Evolutionary conservation across 495 filamentous ascomycete genomes (phyloP), one percentile per base, ranked within the genome.

Genomic region (Trichocladium antarcticum): DNA sequence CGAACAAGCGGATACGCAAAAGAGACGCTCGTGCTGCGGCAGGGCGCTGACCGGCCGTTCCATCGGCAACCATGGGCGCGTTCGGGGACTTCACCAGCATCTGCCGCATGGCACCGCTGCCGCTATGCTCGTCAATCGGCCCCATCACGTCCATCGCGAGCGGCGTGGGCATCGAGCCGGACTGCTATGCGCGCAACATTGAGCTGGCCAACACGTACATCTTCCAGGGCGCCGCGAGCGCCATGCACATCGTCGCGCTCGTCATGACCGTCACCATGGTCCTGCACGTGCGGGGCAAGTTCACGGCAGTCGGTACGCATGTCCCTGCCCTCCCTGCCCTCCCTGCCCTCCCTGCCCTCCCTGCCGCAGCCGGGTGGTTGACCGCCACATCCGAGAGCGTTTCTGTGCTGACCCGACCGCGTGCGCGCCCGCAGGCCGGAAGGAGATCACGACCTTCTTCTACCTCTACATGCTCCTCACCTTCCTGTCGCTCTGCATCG

Each of bases 181-280:
- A 80, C 61, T 99, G 92, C 72, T 97, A 89, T 71, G 85, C 92
- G 54, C 83, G 92, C 40, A 93, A 89, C 61, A 87, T 99, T 62
- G 89, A 95, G 64, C 66, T 96, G 55, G 92, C 92, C 51, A 99
- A 99, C 66, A 97, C 92, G 9, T 86, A 96, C 67, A 97, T 99
- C 57, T 99, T 99, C 63, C 80, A 97, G 67, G 87, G 85, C 62
- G 92, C 89, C 12, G 80, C 87, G 16, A 85, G 82, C 43, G 92
- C 92, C 62, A 82, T 90, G 68, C 90, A 99, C 65, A 96, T 99
- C 54, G 74, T 87, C 43, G 87, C 93, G 5, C 70, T 99, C 37
- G 72, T 75, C 51, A 97, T 97, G 90, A 92, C 87, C 6, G 82
- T 86, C 7, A 85, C 94, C 58, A 99, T 99, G 92, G 85, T 97